These are phyloP conservation scores for Ballota nigra DNA, from an alignment of 257 asterid genomes.

Conservation along the genomic window DNA sequence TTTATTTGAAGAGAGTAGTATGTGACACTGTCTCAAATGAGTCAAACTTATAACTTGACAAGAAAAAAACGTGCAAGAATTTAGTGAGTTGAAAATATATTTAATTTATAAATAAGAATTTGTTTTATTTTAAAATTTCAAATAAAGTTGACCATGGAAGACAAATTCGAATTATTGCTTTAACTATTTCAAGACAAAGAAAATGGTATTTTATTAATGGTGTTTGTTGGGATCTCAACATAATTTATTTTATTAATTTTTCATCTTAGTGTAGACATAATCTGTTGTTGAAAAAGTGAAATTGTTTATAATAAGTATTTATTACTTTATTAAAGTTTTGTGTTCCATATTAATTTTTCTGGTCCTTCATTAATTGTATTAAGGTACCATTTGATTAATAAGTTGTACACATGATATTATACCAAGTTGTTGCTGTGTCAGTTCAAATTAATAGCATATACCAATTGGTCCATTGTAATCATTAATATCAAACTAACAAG, in stretches of 20 bases:
- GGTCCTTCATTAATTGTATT: neutral
- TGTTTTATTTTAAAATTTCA: neutral
- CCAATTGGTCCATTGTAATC: neutral
- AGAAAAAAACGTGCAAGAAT: no score
- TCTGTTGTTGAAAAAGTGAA: neutral
- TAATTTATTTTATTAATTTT: neutral
- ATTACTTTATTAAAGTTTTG: neutral
- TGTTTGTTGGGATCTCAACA: conserved; percentile 27
- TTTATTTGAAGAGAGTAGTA: no score
- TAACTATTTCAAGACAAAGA: conserved; percentile 21
- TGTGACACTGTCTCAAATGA: neutral
- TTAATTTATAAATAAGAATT: neutral
- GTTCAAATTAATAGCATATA: neutral
- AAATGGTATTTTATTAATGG: conserved; percentile 8
- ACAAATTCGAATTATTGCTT: conserved; percentile 16
- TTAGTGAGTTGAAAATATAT: neutral
- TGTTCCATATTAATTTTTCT: neutral
- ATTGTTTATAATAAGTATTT: neutral
- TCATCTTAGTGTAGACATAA: neutral
- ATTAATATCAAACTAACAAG: neutral
- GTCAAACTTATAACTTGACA: neutral
- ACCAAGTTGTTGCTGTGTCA: neutral
- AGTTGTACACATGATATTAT: neutral
- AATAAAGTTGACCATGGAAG: conserved; percentile 6
- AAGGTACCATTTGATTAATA: neutral